Evolutionary conservation across 352 stramenopile species (phyloP).

Genomic region (Pythium brachiatum): DNA sequence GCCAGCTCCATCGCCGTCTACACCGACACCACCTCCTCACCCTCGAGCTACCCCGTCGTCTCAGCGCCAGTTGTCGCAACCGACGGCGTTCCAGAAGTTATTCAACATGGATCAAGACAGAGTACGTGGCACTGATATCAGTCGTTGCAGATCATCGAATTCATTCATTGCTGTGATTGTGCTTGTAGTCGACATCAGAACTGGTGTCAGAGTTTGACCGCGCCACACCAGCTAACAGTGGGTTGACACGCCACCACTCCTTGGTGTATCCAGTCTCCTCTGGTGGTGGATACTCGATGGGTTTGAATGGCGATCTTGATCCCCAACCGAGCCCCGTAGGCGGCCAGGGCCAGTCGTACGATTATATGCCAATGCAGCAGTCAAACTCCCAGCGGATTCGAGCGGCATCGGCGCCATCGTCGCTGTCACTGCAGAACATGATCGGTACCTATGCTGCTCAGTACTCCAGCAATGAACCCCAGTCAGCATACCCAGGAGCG

Average conservation of each 20-base stretch:
- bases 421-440: constrained; percentile 26
- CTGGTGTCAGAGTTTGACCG: constrained; percentile 51
- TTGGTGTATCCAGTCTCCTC: constrained; percentile 38
- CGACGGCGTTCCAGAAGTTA: constrained; percentile 61
- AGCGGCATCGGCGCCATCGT: constrained; percentile 25
- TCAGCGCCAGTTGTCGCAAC: constrained; percentile 31
- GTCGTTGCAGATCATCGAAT: too few species aligned
- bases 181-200: constrained; percentile 15
- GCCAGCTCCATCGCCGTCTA: constrained; percentile 16
- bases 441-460: constrained; percentile 24
- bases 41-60: constrained; percentile 1
- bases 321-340: background rate
- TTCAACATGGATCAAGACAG: constrained; percentile 38
- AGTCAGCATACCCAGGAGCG: constrained; percentile 13
- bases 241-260: constrained; percentile 39
- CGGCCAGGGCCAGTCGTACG: constrained; percentile 15
- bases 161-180: background rate
- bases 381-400: constrained; percentile 21
- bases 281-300: constrained; percentile 29
- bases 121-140: constrained; percentile 39
- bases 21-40: constrained; percentile 1
- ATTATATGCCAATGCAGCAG: constrained; percentile 20
- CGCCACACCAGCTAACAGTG: constrained; percentile 15
- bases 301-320: constrained; percentile 18
- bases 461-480: constrained; percentile 19